Conservation (phyloP, 192 early-diverging fungal genomes). For the Funneliformis geosporum region DNA sequence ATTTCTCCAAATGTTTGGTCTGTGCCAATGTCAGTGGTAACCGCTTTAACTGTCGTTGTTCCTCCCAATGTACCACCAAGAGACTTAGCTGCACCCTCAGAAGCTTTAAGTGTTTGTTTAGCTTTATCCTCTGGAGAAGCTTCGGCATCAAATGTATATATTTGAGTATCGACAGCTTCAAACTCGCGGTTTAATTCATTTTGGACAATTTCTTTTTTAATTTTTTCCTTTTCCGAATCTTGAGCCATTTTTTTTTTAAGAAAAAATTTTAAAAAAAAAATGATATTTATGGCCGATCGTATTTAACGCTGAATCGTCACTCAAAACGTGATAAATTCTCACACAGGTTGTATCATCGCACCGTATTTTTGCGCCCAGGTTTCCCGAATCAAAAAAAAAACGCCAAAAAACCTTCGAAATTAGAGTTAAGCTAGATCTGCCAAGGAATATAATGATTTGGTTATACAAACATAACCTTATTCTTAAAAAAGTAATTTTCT, state of each 20-base stretch:
- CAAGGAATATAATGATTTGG: too few species aligned
- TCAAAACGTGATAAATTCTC: not conserved
- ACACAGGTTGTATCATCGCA: too few species aligned
- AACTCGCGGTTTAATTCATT: not conserved
- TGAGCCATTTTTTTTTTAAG: not conserved
- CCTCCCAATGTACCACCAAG: too few species aligned
- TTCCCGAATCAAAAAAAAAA: too few species aligned
- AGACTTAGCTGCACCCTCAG: not conserved
- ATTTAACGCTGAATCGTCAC: not conserved
- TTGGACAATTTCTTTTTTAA: not conserved
- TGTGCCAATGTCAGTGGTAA: not conserved
- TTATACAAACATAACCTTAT: too few species aligned
- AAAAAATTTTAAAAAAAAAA: not conserved
- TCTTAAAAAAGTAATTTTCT: too few species aligned
- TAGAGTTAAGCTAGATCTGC: too few species aligned
- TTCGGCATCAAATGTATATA: slow-evolving; percentile 5
- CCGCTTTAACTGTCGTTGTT: not conserved
- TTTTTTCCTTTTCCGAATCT: not conserved
- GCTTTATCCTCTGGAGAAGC: slow-evolving; percentile 24
- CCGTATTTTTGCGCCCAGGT: too few species aligned
- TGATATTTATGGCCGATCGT: not conserved
- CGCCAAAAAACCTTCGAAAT: too few species aligned
- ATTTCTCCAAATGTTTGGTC: not conserved
- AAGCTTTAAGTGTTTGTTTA: not conserved
- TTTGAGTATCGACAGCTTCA: not conserved